Base-by-base conservation (phyloP, 148 eudicot species). In the Rhododendron ovatum region DNA sequence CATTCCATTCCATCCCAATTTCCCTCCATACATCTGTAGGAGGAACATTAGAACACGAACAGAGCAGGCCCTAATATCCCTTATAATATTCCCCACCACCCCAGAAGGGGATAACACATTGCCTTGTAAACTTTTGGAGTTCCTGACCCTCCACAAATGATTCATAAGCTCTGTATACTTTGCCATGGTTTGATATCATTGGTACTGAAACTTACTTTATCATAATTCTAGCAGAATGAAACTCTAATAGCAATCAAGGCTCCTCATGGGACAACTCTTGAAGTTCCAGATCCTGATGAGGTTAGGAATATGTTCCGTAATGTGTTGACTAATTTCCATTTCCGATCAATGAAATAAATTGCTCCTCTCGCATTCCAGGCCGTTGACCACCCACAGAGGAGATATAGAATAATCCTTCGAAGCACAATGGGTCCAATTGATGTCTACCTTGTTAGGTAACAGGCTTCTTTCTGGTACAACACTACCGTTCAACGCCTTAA, bases 351-450 rank as follows among this genome's bases (percentile, higher is more conserved):
- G 28, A 87, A 48, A 69, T 20, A 2, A 73, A 20, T 50, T 83
- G 39, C 77, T 87, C 84, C 77, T 90, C 28, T 15, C 61, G 10
- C 91, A 50, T 79, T 48, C 48, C 88, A 96, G 96, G 98, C 90
- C 89, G 96, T 91, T 89, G 98, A 97, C 83, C 93, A 93, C 90
- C 94, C 96, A 61, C 99, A 97, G 86, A 93, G 98, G 93, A 93
- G 99, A 91, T 97, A 97, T 85, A 94, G 98, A 89, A 95, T 97
- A 81, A 93, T 97, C 85, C 95, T 94, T 82, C 88, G 98, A 91
- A 97, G 99, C 90, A 93, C 98, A 85, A 97, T 97, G 99, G 99
- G 99, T 82, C 98, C 99, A 47, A 97, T 97, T 48, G 99, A 97
- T 91, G 99, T 97, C 69, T 95, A 94, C 90, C 95, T 95, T 87